Evolutionary conservation across 2,329 filamentous ascomycete genomes (phyloP).

Genomic region (Fusarium sp.): DNA sequence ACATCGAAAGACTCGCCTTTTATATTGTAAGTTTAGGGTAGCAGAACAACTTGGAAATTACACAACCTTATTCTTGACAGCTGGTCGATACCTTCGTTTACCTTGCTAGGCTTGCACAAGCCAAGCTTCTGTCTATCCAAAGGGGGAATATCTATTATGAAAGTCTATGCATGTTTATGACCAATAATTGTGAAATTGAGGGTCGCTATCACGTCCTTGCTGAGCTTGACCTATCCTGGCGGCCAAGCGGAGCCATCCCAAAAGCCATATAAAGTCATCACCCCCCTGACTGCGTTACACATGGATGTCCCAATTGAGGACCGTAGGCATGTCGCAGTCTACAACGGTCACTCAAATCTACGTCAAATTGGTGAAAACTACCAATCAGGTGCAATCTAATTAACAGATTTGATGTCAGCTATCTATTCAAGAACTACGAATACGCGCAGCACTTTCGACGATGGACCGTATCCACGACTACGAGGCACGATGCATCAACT

Average conservation of each 20-base stretch:
- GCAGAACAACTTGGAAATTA: not conserved
- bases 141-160: conserved; percentile 1
- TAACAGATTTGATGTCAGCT: not conserved
- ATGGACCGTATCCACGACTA: not conserved
- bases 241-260: conserved; percentile 22
- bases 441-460: not conserved
- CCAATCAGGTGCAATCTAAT: not conserved
- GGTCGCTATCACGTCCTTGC: conserved; percentile 11
- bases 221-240: conserved; percentile 24
- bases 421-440: not conserved
- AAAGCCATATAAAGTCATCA: conserved; percentile 37
- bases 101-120: not conserved
- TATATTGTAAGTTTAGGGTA: conserved; percentile 26
- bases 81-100: not conserved
- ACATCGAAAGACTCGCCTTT: not conserved
- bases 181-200: conserved; percentile 24
- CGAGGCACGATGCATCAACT: not conserved
- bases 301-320: not conserved
- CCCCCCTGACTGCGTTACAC: conserved; percentile 24
- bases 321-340: not conserved
- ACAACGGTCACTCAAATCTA: not conserved
- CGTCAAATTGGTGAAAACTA: not conserved
- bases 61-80: not conserved
- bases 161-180: conserved; percentile 29
- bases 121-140: conserved; percentile 2